phyloP scores from a whole-genome alignment of 2,329 filamentous ascomycete species.

The Diaporthe longicolla region DNA sequence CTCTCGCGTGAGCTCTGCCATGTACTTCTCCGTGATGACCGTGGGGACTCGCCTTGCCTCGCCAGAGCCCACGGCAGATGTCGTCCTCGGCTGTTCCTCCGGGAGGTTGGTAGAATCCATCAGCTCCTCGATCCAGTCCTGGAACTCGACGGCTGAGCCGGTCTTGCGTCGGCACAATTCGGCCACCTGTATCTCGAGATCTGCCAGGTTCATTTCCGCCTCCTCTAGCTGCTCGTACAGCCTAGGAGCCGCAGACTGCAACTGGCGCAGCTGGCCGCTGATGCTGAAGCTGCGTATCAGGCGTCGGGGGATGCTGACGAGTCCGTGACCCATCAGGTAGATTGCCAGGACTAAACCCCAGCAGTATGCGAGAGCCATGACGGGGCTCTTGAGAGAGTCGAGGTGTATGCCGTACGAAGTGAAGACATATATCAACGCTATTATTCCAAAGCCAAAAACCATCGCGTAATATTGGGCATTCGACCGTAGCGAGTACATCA shows the following conservation, averaged over 20 bases:
- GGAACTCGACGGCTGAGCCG: constrained; percentile 80
- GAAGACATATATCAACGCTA: constrained; percentile 87
- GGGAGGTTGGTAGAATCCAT: constrained; percentile 81
- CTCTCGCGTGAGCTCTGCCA: constrained; percentile 89
- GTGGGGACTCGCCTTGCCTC: constrained; percentile 73
- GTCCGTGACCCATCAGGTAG: constrained; percentile 96
- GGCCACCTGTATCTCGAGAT: constrained; percentile 83
- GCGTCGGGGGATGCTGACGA: constrained; percentile 89
- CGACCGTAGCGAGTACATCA: constrained; percentile 86
- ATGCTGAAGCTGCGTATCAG: constrained; percentile 86
- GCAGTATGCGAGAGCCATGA: constrained; percentile 95
- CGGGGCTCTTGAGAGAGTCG: constrained; percentile 81
- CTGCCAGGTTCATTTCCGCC: constrained; percentile 82
- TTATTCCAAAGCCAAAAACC: constrained; percentile 76
- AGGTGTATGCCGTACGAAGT: constrained; percentile 81
- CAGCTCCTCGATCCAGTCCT: constrained; percentile 97
- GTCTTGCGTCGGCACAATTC: constrained; percentile 86
- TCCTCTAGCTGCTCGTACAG: constrained; percentile 91
- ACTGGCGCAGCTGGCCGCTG: constrained; percentile 77
- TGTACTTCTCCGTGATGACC: constrained; percentile 92
- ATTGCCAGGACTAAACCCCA: constrained; percentile 94
- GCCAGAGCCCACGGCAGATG: constrained; percentile 58
- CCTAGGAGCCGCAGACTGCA: constrained; percentile 85
- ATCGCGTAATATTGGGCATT: constrained; percentile 93
- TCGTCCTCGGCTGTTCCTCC: constrained; percentile 67